Evolutionary conservation across 495 filamentous ascomycete genomes (phyloP).

Genomic region (Aspergillus leporis): DNA sequence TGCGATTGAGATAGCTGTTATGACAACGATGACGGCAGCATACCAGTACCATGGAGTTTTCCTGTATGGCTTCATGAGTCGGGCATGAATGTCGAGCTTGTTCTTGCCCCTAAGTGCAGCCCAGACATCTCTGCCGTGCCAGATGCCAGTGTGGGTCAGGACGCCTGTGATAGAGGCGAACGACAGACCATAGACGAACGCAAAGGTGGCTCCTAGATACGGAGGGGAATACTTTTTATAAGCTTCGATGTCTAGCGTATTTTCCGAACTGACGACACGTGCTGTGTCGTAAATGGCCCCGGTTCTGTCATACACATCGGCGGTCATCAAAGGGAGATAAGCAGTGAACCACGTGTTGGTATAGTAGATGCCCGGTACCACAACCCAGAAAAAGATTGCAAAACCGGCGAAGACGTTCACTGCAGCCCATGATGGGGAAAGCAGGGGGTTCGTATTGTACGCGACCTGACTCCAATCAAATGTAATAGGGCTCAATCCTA

Average conservation of each 20-base stretch:
- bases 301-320: slow-evolving; percentile 75
- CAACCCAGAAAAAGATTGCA: slow-evolving; percentile 35
- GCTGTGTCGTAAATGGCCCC: slow-evolving; percentile 76
- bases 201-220: slow-evolving; percentile 79
- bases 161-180: slow-evolving; percentile 76
- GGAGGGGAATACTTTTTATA: slow-evolving; percentile 81
- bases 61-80: slow-evolving; percentile 74
- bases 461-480: slow-evolving; percentile 70
- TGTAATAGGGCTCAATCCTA: slow-evolving; percentile 79
- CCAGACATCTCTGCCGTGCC: slow-evolving; percentile 61
- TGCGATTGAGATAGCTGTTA: slow-evolving; percentile 76
- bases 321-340: slow-evolving; percentile 40
- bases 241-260: slow-evolving; percentile 67
- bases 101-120: slow-evolving; percentile 44
- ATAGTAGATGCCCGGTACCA: slow-evolving; percentile 38
- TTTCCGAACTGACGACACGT: slow-evolving; percentile 69
- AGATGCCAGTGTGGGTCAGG: slow-evolving; percentile 60
- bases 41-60: slow-evolving; percentile 82
- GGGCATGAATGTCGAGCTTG: slow-evolving; percentile 65
- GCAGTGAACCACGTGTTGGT: slow-evolving; percentile 41
- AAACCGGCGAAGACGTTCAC: slow-evolving; percentile 56
- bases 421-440: slow-evolving; percentile 46
- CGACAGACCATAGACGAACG: slow-evolving; percentile 77
- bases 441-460: slow-evolving; percentile 39
- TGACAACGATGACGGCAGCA: slow-evolving; percentile 67